Percentiles rank a stretch among this genome's conserved stretches.
Evolutionary conservation across 345 rosid genomes (phyloP).

Genomic region (Boechera divaricarpa): DNA sequence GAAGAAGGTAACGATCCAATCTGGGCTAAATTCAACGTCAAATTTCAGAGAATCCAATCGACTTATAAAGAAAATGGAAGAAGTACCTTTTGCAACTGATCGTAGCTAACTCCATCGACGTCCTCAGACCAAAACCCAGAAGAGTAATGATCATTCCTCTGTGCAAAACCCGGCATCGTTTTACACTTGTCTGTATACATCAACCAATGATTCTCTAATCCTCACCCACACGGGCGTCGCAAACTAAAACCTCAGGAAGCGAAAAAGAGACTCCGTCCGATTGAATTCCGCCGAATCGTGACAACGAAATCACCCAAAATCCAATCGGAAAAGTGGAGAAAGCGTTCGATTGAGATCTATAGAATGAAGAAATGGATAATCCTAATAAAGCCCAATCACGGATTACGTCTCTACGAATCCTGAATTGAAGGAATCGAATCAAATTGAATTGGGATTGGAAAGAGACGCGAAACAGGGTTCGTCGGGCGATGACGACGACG

Average conservation of each 20-base stretch:
- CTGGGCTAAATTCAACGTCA: slow-evolving; percentile 29
- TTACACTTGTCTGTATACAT: slow-evolving; percentile 45
- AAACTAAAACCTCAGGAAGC: background rate
- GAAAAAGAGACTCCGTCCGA: slow-evolving; percentile 6
- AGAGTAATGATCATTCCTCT: slow-evolving; percentile 64
- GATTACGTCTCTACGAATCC: background rate
- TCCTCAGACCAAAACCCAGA: slow-evolving; percentile 82
- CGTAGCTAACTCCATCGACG: slow-evolving; percentile 68
- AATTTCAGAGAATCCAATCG: slow-evolving; percentile 5
- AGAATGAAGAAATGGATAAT: slow-evolving; percentile 5
- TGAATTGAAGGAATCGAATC: slow-evolving; percentile 14
- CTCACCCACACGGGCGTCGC: slow-evolving; percentile 1
- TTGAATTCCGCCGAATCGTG: slow-evolving; percentile 15
- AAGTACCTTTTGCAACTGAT: slow-evolving; percentile 82
- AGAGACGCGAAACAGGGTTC: slow-evolving; percentile 35
- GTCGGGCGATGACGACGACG: slow-evolving; percentile 47
- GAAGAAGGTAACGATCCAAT: slow-evolving; percentile 50
- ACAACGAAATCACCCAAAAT: slow-evolving; percentile 12
- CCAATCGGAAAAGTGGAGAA: slow-evolving; percentile 5
- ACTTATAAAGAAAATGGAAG: background rate
- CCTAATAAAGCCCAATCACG: slow-evolving; percentile 12
- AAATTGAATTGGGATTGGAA: slow-evolving; percentile 19
- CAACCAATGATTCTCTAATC: slow-evolving; percentile 41
- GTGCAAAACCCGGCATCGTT: slow-evolving; percentile 86
- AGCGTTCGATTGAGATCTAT: slow-evolving; percentile 34